Base-by-base conservation (phyloP, 805 yeast genomes). In the Schwanniomyces vanrijiae region DNA sequence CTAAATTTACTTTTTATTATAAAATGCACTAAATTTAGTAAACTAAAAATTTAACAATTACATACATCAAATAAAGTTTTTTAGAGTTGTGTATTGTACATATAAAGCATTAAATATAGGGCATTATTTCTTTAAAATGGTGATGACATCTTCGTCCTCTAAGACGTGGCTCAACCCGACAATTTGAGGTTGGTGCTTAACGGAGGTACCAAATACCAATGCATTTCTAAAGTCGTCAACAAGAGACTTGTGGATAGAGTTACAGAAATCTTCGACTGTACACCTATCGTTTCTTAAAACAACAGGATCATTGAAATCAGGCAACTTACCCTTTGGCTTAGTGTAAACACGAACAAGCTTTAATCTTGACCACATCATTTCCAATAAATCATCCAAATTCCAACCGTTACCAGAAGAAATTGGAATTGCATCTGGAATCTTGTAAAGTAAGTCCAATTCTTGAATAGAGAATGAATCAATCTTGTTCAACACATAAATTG, bases 401-500 rank as follows among this genome's bases (percentile, higher is more conserved):
- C 99, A 94, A 55, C 95, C 96, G 63, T 87, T 80, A 52, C 96
- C 98, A 6, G 97, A 87, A 8, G 97, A 88, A 51, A 94, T 92
- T 34, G 99, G 99, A 43, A 94, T 96, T 6, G 98, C 97, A 69
- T 94, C 84, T 43, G 99, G 99, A 58, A 94, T 94, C 64, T 94
- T 82, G 74, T 88, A 86, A 52, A 94, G 70, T 49, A 94, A 72
- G 56, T 94, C 96, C 56, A 94, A 80, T 67, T 94, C 99, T 70
- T 94, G 95, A 45, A 92, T 79, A 6, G 97, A 87, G 63, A 94
- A 87, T 9, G 97, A 85, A 69, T 94, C 99, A 61, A 94, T 92
- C 71, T 94, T 94, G 78, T 94, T 94, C 62, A 94, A 76, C 40
- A 90, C 97, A 63, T 94, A 94, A 47, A 94, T 76, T 1, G 96